Base-by-base conservation (phyloP, 495 filamentous ascomycete species). In the Hypoxylon fuscum region DNA sequence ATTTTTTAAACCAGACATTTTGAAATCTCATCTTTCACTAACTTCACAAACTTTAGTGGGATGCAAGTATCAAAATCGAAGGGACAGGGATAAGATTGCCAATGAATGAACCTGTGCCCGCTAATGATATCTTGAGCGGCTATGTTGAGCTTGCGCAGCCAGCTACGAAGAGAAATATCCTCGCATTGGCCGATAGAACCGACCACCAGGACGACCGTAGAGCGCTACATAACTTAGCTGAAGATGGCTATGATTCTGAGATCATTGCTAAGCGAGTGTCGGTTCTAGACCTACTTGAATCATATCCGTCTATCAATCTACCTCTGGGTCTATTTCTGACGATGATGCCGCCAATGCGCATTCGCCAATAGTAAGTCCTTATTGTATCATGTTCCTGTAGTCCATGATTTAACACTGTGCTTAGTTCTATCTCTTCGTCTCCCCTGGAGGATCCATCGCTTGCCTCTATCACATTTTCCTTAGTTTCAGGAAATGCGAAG, bases 121-220 rank as follows among this genome's bases (percentile, higher is more conserved):
- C 81, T 0, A 77, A 76, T 29, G 84, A 83, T 44, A 74, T 90
- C 3, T 73, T 91, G 21, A 76, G 80, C 12, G 79, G 79, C 22
- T 88, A 87, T 55, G 82, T 91, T 18, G 88, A 91, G 62, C 79
- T 91, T 15, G 80, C 76, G n/a, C 83, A 84, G 20, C 85, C 86
- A 0, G 87, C 85, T 1, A 86, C 85, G 12, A 68, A 64, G 14
- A 64, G 72, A 15, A 71, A 72, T 22, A 52, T 74, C 9, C 60
- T 53, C 15, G 49, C 50, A 7, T 53, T 74, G 15, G 68, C 68
- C 1, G 53, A 60, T 12, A 55, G 55, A 6, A 54, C 72, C 9
- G 40, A 62, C 10, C 64, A 40, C 14, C 42, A 52, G 27, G 65
- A 62, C 0, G 61, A 59, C 1, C 51, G 59, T 9, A 34, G 35